Conservation (phyloP, 805 yeast species). For the Metschnikowia hibisci region DNA sequence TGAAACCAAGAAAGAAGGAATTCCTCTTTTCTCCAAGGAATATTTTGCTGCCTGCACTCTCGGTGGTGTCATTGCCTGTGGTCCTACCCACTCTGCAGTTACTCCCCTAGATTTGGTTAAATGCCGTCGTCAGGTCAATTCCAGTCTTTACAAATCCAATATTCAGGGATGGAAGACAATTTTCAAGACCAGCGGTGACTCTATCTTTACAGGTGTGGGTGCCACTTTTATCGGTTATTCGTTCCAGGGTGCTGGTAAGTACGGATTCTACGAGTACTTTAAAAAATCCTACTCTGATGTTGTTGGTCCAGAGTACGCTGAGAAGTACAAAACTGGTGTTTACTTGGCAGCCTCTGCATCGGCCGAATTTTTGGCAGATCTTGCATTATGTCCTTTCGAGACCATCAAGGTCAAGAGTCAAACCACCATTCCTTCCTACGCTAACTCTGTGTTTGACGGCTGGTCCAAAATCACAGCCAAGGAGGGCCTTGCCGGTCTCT, state of each 20-base stretch:
- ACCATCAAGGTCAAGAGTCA: slow-evolving; percentile 93
- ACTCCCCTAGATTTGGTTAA: slow-evolving; percentile 93
- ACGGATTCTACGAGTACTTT: slow-evolving; percentile 91
- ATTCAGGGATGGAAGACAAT: slow-evolving; percentile 79
- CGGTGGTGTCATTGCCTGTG: slow-evolving; percentile 87
- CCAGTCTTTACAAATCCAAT: slow-evolving; percentile 69
- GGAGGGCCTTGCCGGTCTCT: slow-evolving; percentile 73
- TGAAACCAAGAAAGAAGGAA: slow-evolving; percentile 23
- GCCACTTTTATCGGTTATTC: slow-evolving; percentile 94
- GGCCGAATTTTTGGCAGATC: slow-evolving; percentile 92
- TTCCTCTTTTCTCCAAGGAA: slow-evolving; percentile 55
- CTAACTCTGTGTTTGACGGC: slow-evolving; percentile 60
- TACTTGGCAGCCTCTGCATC: slow-evolving; percentile 84
- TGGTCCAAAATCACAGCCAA: slow-evolving; percentile 58
- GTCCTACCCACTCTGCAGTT: slow-evolving; percentile 92
- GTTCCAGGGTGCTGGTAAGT: slow-evolving; percentile 95
- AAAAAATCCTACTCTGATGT: slow-evolving; percentile 70
- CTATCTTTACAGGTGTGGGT: slow-evolving; percentile 82
- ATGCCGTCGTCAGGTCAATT: slow-evolving; percentile 86
- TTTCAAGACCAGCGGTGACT: slow-evolving; percentile 70
- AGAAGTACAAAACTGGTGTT: slow-evolving; percentile 65
- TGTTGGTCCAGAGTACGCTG: slow-evolving; percentile 60
- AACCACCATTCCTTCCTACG: slow-evolving; percentile 86
- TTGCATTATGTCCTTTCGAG: slow-evolving; percentile 89
- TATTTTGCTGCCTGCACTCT: slow-evolving; percentile 70